Percentiles rank a stretch among this genome's conserved stretches.
phyloP scores from a whole-genome alignment of 768 basidiomycete species.

The Termitomyces sp. region DNA sequence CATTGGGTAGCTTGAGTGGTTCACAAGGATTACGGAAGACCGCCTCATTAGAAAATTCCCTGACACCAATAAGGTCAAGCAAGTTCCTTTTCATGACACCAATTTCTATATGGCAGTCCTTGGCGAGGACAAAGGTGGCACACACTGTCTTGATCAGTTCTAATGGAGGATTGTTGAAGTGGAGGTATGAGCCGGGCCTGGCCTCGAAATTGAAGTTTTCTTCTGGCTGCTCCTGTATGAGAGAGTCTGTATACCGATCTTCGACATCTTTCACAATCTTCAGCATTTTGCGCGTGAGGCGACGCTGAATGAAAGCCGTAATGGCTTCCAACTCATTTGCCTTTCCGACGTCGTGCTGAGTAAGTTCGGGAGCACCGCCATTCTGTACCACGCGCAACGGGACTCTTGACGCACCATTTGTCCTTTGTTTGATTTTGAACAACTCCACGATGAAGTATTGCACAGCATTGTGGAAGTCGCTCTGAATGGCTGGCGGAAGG shows the following conservation, averaged over 20 bases:
- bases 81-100: conserved; percentile 85
- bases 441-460: conserved; percentile 84
- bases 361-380: conserved; percentile 56
- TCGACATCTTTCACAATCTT: conserved; percentile 59
- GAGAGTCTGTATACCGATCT: conserved; percentile 54
- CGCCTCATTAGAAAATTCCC: conserved; percentile 84
- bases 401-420: conserved; percentile 51
- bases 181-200: conserved; percentile 81
- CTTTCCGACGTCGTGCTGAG: conserved; percentile 64
- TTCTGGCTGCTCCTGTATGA: conserved; percentile 45
- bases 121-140: conserved; percentile 73
- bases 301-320: conserved; percentile 71
- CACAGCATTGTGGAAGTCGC: conserved; percentile 65
- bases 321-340: conserved; percentile 61
- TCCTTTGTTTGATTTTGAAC: conserved; percentile 66
- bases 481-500: conserved; percentile 78
- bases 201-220: conserved; percentile 74
- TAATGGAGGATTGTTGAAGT: conserved; percentile 72
- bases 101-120: conserved; percentile 81
- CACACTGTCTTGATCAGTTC: conserved; percentile 88
- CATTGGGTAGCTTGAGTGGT: conserved; percentile 74
- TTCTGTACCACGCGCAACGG: conserved; percentile 68
- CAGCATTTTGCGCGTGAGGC: conserved; percentile 77
- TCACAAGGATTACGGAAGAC: conserved; percentile 90
- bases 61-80: conserved; percentile 79